Percentiles rank a stretch among this genome's conserved stretches.
Conservation (phyloP, 352 stramenopile species). For the Phytopythium boreale region DNA sequence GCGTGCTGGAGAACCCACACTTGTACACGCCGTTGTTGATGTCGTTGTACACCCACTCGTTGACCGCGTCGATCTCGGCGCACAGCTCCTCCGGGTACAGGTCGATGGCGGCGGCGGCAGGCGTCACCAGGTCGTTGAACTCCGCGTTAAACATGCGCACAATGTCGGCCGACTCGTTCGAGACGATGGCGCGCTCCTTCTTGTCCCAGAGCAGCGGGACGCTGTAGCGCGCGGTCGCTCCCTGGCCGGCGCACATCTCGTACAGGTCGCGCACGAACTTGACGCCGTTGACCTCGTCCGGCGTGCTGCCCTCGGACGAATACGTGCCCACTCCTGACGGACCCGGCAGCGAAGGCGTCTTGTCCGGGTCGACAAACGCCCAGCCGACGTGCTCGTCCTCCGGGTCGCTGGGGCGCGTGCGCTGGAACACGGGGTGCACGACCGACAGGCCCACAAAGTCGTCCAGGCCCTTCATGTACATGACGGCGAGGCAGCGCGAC, state of each 20-base stretch:
- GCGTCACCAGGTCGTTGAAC: conserved; percentile 70
- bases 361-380: conserved; percentile 65
- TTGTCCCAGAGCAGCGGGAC: conserved; percentile 92
- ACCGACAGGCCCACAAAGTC: conserved; percentile 85
- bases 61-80: conserved; percentile 86
- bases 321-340: conserved; percentile 67
- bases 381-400: conserved; percentile 74
- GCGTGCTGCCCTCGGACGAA: conserved; percentile 54
- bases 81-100: conserved; percentile 79
- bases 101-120: conserved; percentile 40
- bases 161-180: conserved; percentile 94
- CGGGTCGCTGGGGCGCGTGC: conserved; percentile 55
- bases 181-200: conserved; percentile 89
- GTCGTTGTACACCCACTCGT: conserved; percentile 90
- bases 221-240: conserved; percentile 76
- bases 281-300: conserved; percentile 60
- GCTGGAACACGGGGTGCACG: conserved; percentile 66
- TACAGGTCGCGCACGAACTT: conserved; percentile 77
- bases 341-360: conserved; percentile 55
- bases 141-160: conserved; percentile 89
- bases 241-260: conserved; percentile 51
- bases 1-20: conserved; percentile 87
- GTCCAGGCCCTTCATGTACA: conserved; percentile 89
- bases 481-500: conserved; percentile 51
- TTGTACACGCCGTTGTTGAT: conserved; percentile 93